phyloP scores from a whole-genome alignment of 371 early-diverging fungal genomes.

The Mucor circinelloides region DNA sequence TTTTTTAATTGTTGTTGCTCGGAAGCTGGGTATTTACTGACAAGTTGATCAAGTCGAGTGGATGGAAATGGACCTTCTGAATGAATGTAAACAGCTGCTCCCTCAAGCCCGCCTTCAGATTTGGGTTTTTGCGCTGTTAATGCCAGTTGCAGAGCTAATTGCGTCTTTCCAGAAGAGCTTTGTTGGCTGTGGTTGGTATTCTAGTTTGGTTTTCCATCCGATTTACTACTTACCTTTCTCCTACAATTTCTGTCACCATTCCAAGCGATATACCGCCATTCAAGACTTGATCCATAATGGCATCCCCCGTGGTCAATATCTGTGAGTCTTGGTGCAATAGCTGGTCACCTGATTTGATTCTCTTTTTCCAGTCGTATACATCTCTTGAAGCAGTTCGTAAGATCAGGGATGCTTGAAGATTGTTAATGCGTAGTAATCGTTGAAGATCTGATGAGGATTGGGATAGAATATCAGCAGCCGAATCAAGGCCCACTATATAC shows the following conservation, averaged over 20 bases:
- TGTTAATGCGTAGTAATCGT: slow-evolving; percentile 9
- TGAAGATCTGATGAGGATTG: slow-evolving; percentile 18
- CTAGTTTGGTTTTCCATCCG: neutral
- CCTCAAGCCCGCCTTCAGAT: slow-evolving; percentile 61
- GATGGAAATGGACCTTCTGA: slow-evolving; percentile 68
- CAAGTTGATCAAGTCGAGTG: slow-evolving; percentile 50
- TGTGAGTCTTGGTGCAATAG: neutral
- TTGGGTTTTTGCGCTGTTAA: slow-evolving; percentile 64
- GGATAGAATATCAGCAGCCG: slow-evolving; percentile 16
- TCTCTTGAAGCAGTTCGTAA: slow-evolving; percentile 16
- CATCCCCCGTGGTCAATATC: slow-evolving; percentile 44
- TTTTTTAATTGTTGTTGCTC: slow-evolving; percentile 21
- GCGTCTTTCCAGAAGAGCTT: slow-evolving; percentile 81
- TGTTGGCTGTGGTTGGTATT: neutral
- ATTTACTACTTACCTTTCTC: slow-evolving; percentile 49
- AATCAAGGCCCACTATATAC: slow-evolving; percentile 25
- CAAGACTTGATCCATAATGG: slow-evolving; percentile 51
- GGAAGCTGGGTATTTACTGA: slow-evolving; percentile 21
- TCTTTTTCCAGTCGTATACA: slow-evolving; percentile 18
- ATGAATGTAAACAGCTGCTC: slow-evolving; percentile 65
- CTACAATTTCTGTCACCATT: slow-evolving; percentile 66
- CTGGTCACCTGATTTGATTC: neutral
- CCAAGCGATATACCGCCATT: slow-evolving; percentile 61
- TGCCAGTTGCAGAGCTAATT: slow-evolving; percentile 81
- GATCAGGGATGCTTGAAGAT: neutral